A percentile compares a stretch with the other conserved stretches of the same genome.
phyloP scores from a whole-genome alignment of 805 yeast species.

The Danielia oregonensis region DNA sequence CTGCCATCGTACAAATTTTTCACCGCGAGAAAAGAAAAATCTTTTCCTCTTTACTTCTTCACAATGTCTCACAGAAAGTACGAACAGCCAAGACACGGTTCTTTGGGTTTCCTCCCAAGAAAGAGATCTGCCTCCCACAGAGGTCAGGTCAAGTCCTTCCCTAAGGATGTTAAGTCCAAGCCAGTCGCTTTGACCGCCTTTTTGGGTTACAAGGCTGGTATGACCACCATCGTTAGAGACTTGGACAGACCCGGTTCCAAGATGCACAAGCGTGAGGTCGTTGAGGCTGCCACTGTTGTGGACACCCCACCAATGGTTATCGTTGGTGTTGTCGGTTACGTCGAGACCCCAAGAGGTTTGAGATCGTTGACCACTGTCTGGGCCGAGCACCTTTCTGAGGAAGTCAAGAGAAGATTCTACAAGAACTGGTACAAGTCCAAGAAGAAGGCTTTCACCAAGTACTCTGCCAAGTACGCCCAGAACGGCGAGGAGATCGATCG shows the following conservation, averaged over 20 bases:
- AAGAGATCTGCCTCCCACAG: constrained; percentile 98
- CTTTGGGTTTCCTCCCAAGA: constrained; percentile 99
- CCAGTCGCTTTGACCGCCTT: constrained; percentile 98
- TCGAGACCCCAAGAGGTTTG: constrained; percentile 99
- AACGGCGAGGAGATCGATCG: constrained; percentile 84
- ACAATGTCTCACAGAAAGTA: constrained; percentile 99
- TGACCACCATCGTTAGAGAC: constrained; percentile 99
- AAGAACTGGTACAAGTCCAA: constrained; percentile 99
- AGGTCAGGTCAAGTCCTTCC: constrained; percentile 99
- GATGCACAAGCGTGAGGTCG: constrained; percentile 99
- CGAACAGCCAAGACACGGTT: constrained; percentile 99
- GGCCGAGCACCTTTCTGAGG: constrained; percentile 99
- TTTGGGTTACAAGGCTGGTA: constrained; percentile 99
- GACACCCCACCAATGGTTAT: constrained; percentile 99
- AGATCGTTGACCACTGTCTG: constrained; percentile 99
- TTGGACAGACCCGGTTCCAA: constrained; percentile 99
- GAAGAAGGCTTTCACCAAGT: constrained; percentile 99
- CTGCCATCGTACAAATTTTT: background rate
- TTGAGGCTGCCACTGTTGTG: constrained; percentile 98
- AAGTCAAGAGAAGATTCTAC: constrained; percentile 99
- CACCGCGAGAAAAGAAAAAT: too few relatives aligned
- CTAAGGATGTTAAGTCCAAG: constrained; percentile 96
- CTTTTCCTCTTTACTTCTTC: constrained; percentile 20
- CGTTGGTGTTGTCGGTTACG: constrained; percentile 99
- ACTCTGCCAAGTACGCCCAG: constrained; percentile 96